A percentile compares a stretch with the other conserved stretches of the same genome.
These are phyloP conservation scores for Leccinum arenicola DNA, from an alignment of 768 basidiomycete species.

Conservation along the genomic window DNA sequence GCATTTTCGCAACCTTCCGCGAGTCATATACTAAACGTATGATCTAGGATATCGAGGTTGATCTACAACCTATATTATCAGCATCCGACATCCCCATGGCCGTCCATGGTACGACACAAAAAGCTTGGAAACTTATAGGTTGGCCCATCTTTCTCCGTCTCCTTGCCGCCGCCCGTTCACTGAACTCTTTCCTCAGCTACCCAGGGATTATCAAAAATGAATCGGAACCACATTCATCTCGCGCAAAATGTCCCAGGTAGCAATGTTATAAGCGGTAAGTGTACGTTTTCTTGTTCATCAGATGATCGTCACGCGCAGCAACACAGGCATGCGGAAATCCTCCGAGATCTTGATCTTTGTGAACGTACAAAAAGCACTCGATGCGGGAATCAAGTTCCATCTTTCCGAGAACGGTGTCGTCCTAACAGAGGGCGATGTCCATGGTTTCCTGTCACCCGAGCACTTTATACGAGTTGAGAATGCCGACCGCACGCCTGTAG, in stretches of 20 bases:
- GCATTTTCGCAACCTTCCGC: not conserved
- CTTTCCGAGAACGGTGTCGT: conserved; percentile 87
- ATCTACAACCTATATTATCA: conserved; percentile 56
- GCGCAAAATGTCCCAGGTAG: conserved; percentile 72
- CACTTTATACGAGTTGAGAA: conserved; percentile 74
- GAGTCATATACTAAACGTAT: not conserved
- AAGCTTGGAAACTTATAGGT: conserved; percentile 76
- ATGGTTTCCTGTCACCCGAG: conserved; percentile 55
- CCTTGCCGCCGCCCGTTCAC: not conserved
- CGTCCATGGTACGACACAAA: conserved; percentile 74
- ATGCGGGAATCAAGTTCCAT: conserved; percentile 69
- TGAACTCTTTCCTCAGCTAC: conserved; percentile 39
- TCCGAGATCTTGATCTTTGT: conserved; percentile 83
- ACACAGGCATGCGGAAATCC: conserved; percentile 73
- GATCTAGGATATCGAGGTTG: conserved; percentile 62
- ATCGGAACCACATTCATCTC: conserved; percentile 88
- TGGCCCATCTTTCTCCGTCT: conserved; percentile 11
- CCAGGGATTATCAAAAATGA: conserved; percentile 80
- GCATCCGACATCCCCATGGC: conserved; percentile 70
- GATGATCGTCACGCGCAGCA: not conserved
- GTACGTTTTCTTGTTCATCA: not conserved
- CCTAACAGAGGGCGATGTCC: conserved; percentile 72
- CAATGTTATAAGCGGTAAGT: conserved; percentile 73
- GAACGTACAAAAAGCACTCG: conserved; percentile 66
- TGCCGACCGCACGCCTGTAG: conserved; percentile 18